phyloP scores from a whole-genome alignment of 108 stramenopile genomes.

The Pseudonitzschia delicatissima region DNA sequence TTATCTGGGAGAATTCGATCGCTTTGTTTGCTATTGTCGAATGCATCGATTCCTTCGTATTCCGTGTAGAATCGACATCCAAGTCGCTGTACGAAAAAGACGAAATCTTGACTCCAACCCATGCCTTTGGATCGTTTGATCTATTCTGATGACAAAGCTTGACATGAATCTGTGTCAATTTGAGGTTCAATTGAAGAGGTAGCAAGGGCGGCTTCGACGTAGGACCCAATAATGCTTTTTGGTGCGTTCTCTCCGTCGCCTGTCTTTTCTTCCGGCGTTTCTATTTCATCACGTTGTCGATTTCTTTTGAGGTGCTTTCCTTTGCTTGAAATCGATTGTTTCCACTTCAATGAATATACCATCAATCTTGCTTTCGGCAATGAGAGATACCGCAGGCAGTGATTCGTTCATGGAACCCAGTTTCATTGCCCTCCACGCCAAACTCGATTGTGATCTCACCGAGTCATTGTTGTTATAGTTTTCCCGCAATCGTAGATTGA shows the following conservation, averaged over 20 bases:
- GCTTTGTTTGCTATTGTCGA: slow-evolving; percentile 21
- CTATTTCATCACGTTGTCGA: neutral
- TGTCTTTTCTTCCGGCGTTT: neutral
- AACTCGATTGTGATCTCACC: slow-evolving; percentile 16
- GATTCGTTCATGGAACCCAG: slow-evolving; percentile 24
- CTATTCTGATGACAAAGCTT: slow-evolving; percentile 9
- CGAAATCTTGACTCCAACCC: slow-evolving; percentile 41
- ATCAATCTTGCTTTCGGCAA: slow-evolving; percentile 43
- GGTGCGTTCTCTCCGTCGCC: slow-evolving; percentile 12
- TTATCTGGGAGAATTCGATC: slow-evolving; percentile 31
- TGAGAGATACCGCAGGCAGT: slow-evolving; percentile 35
- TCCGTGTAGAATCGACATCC: slow-evolving; percentile 22
- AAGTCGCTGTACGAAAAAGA: slow-evolving; percentile 56
- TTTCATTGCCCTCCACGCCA: slow-evolving; percentile 47
- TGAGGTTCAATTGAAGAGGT: slow-evolving; percentile 45
- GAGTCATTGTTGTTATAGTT: slow-evolving; percentile 3
- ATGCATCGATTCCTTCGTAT: neutral
- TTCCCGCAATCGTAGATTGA: slow-evolving; percentile 34
- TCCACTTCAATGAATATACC: slow-evolving; percentile 43
- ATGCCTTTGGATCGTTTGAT: slow-evolving; percentile 2
- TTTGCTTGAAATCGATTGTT: slow-evolving; percentile 15
- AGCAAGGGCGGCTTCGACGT: slow-evolving; percentile 51
- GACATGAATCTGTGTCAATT: slow-evolving; percentile 34
- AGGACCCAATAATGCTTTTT: slow-evolving; percentile 39
- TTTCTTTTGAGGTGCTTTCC: slow-evolving; percentile 1